A percentile compares a stretch with the other conserved stretches of the same genome.
Evolutionary conservation across 768 basidiomycete genomes (phyloP).

Genomic region (Russula lepida): DNA sequence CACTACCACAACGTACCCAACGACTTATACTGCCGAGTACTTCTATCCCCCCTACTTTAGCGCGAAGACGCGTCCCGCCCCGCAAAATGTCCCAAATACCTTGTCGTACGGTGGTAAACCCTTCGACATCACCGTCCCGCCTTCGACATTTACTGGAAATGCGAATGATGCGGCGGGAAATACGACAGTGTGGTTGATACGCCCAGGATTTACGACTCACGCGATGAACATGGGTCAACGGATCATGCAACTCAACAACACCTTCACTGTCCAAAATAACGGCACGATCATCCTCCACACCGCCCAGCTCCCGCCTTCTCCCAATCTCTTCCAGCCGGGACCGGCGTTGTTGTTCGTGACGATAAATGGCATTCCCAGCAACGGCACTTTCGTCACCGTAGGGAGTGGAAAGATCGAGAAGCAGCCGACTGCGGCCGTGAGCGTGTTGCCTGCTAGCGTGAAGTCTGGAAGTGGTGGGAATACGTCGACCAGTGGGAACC

Average conservation of each 20-base stretch:
- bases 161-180: background rate
- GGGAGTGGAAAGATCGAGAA: background rate
- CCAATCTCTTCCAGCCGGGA: conserved; percentile 6
- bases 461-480: background rate
- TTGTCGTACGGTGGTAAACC: background rate
- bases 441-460: background rate
- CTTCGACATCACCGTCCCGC: background rate
- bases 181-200: background rate
- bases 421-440: background rate
- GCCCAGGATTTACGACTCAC: conserved; percentile 4
- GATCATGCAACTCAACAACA: background rate
- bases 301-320: background rate
- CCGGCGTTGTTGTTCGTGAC: conserved; percentile 4
- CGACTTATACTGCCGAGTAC: background rate
- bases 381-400: background rate
- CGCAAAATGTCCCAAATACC: background rate
- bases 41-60: conserved; percentile 4
- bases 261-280: background rate
- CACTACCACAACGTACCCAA: background rate
- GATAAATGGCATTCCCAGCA: background rate
- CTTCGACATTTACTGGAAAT: background rate
- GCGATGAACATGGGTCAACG: conserved; percentile 9
- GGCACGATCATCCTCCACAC: background rate
- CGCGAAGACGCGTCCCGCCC: background rate
- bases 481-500: background rate